phyloP scores from a whole-genome alignment of 495 filamentous ascomycete species.

The Staphylotrichum longicolle region DNA sequence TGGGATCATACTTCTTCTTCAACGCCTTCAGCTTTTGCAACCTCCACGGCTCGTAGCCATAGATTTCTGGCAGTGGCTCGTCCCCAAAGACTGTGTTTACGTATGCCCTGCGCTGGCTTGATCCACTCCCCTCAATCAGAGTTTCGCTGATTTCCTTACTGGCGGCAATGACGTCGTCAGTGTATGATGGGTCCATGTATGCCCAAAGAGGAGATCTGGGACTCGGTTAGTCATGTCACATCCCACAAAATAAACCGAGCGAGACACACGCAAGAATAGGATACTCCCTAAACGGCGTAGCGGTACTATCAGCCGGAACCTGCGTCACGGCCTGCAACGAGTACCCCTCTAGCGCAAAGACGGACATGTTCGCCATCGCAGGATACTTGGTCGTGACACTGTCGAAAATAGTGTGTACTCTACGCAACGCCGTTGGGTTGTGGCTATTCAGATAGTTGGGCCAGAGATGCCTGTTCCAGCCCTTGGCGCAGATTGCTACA shows the following conservation, averaged over 20 bases:
- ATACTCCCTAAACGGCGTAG: slow-evolving; percentile 14
- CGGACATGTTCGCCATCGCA: slow-evolving; percentile 29
- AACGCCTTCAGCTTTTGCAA: slow-evolving; percentile 42
- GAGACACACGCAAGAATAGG: slow-evolving; percentile 32
- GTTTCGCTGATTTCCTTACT: neutral
- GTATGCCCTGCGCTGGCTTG: slow-evolving; percentile 31
- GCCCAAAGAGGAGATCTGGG: too few relatives aligned
- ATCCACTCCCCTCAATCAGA: neutral
- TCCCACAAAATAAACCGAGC: too few relatives aligned
- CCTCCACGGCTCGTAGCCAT: slow-evolving; percentile 52
- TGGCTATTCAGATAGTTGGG: too few relatives aligned
- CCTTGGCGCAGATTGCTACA: too few relatives aligned
- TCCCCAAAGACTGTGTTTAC: slow-evolving; percentile 50
- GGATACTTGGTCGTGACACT: too few relatives aligned
- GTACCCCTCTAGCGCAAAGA: slow-evolving; percentile 56
- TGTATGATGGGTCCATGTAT: too few relatives aligned
- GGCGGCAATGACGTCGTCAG: neutral
- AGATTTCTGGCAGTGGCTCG: slow-evolving; percentile 42
- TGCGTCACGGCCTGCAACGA: slow-evolving; percentile 44
- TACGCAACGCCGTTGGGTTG: slow-evolving; percentile 27
- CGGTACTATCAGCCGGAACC: slow-evolving; percentile 38
- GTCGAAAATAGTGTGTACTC: slow-evolving; percentile 47
- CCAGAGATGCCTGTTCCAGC: too few relatives aligned
- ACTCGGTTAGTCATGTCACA: too few relatives aligned
- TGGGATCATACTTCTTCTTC: slow-evolving; percentile 58